A percentile compares a stretch with the other conserved stretches of the same genome.
Evolutionary conservation across 2,329 filamentous ascomycete genomes (phyloP).

Genomic region (Cladosporium sp.): DNA sequence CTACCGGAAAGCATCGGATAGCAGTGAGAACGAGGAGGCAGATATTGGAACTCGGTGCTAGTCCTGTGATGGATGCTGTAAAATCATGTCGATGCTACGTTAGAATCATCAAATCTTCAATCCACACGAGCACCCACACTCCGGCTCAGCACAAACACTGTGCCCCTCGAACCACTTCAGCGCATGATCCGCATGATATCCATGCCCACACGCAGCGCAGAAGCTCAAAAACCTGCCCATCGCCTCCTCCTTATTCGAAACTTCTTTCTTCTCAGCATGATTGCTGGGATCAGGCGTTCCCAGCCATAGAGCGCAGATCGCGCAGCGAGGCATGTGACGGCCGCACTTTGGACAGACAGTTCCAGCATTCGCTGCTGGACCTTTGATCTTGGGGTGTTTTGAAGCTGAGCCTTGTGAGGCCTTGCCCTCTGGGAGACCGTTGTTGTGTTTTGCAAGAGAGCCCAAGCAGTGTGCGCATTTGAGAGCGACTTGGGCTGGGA

Average conservation of each 20-base stretch:
- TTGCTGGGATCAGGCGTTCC: constrained; percentile 57
- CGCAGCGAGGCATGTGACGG: constrained; percentile 63
- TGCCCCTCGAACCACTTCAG: constrained; percentile 60
- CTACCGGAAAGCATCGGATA: not conserved
- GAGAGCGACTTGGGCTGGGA: constrained; percentile 69
- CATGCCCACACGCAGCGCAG: constrained; percentile 64
- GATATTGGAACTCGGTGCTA: not conserved
- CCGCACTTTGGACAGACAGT: constrained; percentile 63
- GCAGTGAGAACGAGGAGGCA: not conserved
- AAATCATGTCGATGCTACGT: not conserved
- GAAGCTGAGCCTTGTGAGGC: constrained; percentile 6
- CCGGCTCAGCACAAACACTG: constrained; percentile 56
- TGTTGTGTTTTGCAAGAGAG: constrained; percentile 52
- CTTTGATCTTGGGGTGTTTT: constrained; percentile 29
- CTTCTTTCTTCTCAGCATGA: constrained; percentile 33
- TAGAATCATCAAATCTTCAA: not conserved
- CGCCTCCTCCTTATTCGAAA: constrained; percentile 37
- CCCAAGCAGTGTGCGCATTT: constrained; percentile 73
- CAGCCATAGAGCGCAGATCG: constrained; percentile 62
- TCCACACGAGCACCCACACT: constrained; percentile 55
- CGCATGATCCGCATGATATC: constrained; percentile 64
- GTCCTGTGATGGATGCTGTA: not conserved
- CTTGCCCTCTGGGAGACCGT: constrained; percentile 22
- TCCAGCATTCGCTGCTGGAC: constrained; percentile 38
- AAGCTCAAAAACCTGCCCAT: constrained; percentile 60